phyloP scores from a whole-genome alignment of 208 protist genomes.

The Crithidia sp. region DNA sequence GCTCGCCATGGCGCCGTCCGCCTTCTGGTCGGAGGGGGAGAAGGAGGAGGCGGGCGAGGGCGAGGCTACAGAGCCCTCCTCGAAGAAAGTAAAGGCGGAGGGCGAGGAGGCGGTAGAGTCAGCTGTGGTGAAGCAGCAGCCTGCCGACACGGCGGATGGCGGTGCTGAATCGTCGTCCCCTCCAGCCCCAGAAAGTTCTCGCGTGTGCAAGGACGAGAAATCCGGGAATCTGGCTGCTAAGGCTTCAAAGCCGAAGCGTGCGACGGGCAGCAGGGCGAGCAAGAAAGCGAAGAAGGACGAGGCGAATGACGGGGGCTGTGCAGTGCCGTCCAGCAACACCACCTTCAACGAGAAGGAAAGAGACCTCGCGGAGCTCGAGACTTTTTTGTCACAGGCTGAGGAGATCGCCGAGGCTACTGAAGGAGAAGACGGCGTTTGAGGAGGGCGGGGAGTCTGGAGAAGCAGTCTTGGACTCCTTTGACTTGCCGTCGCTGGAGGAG shows the following conservation, averaged over 20 bases:
- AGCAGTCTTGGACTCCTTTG: slow-evolving; percentile 28
- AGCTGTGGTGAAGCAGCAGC: not conserved
- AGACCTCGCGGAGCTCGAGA: slow-evolving; percentile 64
- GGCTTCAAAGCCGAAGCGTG: not conserved
- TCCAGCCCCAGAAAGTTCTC: not conserved
- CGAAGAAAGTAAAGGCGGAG: slow-evolving; percentile 3
- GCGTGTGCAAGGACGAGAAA: slow-evolving; percentile 7
- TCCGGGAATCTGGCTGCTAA: not conserved
- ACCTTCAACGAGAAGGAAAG: slow-evolving; percentile 42
- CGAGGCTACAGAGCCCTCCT: not conserved
- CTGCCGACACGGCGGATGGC: not conserved
- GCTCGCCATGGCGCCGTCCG: slow-evolving; percentile 20
- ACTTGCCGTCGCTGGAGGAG: slow-evolving; percentile 83
- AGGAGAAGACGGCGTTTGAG: not conserved
- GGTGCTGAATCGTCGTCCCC: not conserved
- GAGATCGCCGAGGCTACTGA: not conserved
- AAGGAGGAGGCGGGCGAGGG: slow-evolving; percentile 12
- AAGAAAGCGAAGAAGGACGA: slow-evolving; percentile 11
- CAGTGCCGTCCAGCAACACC: slow-evolving; percentile 30
- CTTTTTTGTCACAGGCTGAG: slow-evolving; percentile 21
- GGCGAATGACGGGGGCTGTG: not conserved
- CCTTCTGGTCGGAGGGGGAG: slow-evolving; percentile 27
- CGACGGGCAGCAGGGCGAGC: not conserved
- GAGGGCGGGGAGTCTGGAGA: slow-evolving; percentile 2
- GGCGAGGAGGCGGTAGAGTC: not conserved